Evolutionary conservation across 2,329 filamentous ascomycete genomes (phyloP), one percentile per base, ranked within the genome.

Genomic region (Colletotrichum sp.): DNA sequence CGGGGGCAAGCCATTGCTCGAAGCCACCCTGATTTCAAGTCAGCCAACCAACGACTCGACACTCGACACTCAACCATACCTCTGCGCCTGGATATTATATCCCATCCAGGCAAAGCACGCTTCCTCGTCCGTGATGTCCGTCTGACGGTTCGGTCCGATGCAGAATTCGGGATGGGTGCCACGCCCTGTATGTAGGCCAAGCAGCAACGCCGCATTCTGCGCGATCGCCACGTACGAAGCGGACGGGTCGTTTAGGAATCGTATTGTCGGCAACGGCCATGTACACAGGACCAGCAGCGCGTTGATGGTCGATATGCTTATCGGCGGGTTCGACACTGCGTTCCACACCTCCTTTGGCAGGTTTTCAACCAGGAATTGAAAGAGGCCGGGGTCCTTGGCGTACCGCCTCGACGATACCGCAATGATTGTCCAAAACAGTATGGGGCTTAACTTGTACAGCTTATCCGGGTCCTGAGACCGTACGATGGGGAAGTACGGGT

Each of bases 351-450:
- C 87, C 2, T 84, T 81, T 73, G 84, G 83, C 10, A 91, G 81
- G 16, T 86, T 81, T n/a, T 89, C 88, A 56, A 86, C 82, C 7
- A 90, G 80, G 56, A 88, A 86, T 2, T 83, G 80, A 21, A 89
- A 84, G 24, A 88, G 79, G 4, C 82, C 82, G 3, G 83, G 79
- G 56, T 86, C 85, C 52, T 85, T 85, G 5, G 87, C 83, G 76
- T 90, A 90, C 1, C 88, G 86, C 4, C 89, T 88, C 30, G 86
- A 87, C 9, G 88, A 84, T 21, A 89, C 85, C 75, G 86, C 87
- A 56, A 91, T 83, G 70, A 91, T 85, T n/a, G 87, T 83, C 90
- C 89, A 91, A 78, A 91, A 91, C 8, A 91, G 84, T 10, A 89
- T 83, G 3, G 86, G 84, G 4, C 85, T 85, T 2, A 86, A 79